Evolutionary conservation across 208 protist species (phyloP).

Genomic region (Angomonas ambiguus): DNA sequence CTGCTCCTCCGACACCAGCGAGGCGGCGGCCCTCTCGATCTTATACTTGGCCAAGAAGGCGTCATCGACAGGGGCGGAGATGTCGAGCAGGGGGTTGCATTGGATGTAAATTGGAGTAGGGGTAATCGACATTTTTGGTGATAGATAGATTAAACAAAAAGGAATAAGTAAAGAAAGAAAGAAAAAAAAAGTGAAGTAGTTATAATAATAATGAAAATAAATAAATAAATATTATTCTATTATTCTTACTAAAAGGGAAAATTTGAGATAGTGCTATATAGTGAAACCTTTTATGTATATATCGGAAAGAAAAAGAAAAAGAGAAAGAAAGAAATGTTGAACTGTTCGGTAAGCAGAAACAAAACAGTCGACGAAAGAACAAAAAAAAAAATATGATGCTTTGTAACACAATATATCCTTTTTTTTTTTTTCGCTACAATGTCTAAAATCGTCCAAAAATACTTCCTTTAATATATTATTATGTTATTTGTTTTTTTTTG

Average conservation of each 20-base stretch:
- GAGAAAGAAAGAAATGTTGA: neutral
- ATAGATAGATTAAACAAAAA: neutral
- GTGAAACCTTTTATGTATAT: too few relatives aligned
- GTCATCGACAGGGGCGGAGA: slow-evolving; percentile 91
- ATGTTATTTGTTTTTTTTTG: slow-evolving; percentile 1
- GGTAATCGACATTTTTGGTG: neutral
- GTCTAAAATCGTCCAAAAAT: neutral
- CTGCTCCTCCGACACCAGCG: slow-evolving; percentile 93
- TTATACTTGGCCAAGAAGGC: slow-evolving; percentile 93
- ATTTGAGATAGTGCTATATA: too few relatives aligned
- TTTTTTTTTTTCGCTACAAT: neutral
- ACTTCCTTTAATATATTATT: neutral
- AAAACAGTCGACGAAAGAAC: neutral
- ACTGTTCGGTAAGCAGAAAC: neutral
- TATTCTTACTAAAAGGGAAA: too few relatives aligned
- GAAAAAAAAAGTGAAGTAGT: too few relatives aligned
- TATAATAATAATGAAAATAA: slow-evolving; percentile 1
- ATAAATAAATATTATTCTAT: neutral
- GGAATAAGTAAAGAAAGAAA: neutral
- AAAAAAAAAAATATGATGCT: neutral
- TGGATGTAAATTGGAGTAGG: slow-evolving; percentile 58
- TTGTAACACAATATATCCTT: neutral
- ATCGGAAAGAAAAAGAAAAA: neutral
- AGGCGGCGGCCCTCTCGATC: slow-evolving; percentile 80
- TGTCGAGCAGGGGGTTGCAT: slow-evolving; percentile 99